Percentiles rank a stretch among this genome's conserved stretches.
Conservation (phyloP, 2,329 filamentous ascomycete genomes). For the Daldinia sp. region DNA sequence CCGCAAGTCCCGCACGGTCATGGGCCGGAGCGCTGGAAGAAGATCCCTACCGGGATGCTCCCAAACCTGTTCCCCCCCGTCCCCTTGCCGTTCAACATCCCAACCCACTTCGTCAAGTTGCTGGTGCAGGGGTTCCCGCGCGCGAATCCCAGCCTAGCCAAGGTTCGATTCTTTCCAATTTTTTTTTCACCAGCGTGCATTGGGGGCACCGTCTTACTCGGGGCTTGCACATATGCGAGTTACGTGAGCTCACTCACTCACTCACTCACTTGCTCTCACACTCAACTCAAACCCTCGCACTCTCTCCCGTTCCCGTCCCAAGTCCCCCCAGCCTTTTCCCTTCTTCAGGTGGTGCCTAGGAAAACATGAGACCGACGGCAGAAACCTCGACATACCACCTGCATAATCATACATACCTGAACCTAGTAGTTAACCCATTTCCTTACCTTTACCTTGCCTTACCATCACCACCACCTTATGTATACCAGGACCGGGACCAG, state of each 20-base stretch:
- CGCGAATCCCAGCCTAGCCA: slow-evolving; percentile 37
- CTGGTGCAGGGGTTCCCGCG: slow-evolving; percentile 26
- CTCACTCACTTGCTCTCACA: background rate
- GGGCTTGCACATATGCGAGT: slow-evolving; percentile 25
- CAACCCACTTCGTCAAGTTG: slow-evolving; percentile 32
- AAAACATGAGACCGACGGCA: slow-evolving; percentile 29
- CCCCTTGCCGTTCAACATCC: slow-evolving; percentile 35
- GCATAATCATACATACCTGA: slow-evolving; percentile 9
- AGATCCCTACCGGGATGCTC: slow-evolving; percentile 40
- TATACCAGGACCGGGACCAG: background rate
- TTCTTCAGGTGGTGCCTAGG: slow-evolving; percentile 16
- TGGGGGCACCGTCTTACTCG: slow-evolving; percentile 29
- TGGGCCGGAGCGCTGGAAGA: slow-evolving; percentile 37
- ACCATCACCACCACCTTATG: background rate
- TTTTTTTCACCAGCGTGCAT: slow-evolving; percentile 23
- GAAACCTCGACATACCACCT: slow-evolving; percentile 15
- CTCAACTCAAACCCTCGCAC: background rate
- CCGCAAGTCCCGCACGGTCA: slow-evolving; percentile 36
- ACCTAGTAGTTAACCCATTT: background rate
- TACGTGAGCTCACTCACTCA: background rate
- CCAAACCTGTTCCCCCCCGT: slow-evolving; percentile 11
- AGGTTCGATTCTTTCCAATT: slow-evolving; percentile 26
- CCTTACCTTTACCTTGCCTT: too few species aligned
- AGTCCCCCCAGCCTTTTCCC: slow-evolving; percentile 4
- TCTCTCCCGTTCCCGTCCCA: slow-evolving; percentile 14